Evolutionary conservation across 148 eudicot species (phyloP).

Genomic region (Rhododendron simsii): DNA sequence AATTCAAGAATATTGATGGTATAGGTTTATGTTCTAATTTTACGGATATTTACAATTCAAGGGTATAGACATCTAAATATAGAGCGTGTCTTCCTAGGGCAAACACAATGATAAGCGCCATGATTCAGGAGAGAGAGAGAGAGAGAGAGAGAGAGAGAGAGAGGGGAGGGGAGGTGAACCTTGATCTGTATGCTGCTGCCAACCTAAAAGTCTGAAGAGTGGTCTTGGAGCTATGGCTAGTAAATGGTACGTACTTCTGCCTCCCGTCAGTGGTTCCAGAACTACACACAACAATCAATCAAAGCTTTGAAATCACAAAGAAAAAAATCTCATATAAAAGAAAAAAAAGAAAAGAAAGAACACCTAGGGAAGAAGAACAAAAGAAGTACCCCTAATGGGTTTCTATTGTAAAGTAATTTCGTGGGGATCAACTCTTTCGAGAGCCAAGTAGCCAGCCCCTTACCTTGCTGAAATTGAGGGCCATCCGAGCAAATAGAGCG

Average conservation of each 20-base stretch:
- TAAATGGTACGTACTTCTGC: slow-evolving; percentile 70
- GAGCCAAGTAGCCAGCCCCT: too few relatives aligned
- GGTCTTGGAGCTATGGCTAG: slow-evolving; percentile 57
- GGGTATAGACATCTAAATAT: background rate
- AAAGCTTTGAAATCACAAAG: background rate
- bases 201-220: slow-evolving; percentile 59
- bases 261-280: slow-evolving; percentile 87
- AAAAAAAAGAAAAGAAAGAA: too few relatives aligned
- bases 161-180: slow-evolving; percentile 28
- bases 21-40: background rate
- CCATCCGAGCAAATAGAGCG: too few relatives aligned
- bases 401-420: background rate
- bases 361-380: background rate
- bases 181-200: slow-evolving; percentile 77
- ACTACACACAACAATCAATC: slow-evolving; percentile 22
- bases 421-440: background rate
- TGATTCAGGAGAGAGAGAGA: background rate
- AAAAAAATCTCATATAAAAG: background rate
- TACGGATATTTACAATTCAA: too few relatives aligned
- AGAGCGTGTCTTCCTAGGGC: background rate
- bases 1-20: background rate
- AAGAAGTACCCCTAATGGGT: background rate
- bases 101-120: background rate
- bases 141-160: background rate
- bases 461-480: too few relatives aligned